phyloP scores from a whole-genome alignment of 148 eudicot genomes.

The Cornus suecica region DNA sequence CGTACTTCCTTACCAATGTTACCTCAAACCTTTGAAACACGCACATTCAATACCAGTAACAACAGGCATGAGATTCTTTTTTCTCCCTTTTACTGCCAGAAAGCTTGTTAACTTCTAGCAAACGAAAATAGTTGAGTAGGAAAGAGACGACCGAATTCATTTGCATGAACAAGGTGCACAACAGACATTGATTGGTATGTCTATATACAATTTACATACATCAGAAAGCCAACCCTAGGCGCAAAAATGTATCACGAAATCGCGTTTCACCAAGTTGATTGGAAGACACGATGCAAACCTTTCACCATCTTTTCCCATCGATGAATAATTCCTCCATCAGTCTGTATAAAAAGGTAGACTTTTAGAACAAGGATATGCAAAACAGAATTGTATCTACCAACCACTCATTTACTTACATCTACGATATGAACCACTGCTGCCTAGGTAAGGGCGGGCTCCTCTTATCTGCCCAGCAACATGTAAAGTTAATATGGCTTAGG shows the following conservation, averaged over 20 bases:
- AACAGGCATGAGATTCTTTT: neutral
- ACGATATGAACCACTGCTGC: conserved; percentile 10
- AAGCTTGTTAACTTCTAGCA: neutral
- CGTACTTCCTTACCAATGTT: no score
- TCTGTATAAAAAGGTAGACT: neutral
- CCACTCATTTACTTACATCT: conserved; percentile 10
- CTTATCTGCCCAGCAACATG: conserved; percentile 12
- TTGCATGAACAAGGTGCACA: neutral
- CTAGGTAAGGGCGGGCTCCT: conserved; percentile 7
- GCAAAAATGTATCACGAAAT: neutral
- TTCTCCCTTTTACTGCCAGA: no score
- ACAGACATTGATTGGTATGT: neutral
- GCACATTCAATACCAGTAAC: no score
- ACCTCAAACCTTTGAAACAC: neutral
- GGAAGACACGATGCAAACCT: neutral
- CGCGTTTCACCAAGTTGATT: neutral
- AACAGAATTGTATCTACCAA: neutral
- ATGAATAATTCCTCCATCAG: neutral
- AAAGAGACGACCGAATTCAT: neutral
- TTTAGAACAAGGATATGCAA: neutral
- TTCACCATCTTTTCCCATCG: neutral
- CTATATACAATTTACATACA: neutral
- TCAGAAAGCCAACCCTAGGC: neutral
- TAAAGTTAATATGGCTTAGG: neutral
- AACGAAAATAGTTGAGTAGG: neutral